phyloP scores from a whole-genome alignment of 176 grass and related monocot genomes.

The Paspalum notatum region DNA sequence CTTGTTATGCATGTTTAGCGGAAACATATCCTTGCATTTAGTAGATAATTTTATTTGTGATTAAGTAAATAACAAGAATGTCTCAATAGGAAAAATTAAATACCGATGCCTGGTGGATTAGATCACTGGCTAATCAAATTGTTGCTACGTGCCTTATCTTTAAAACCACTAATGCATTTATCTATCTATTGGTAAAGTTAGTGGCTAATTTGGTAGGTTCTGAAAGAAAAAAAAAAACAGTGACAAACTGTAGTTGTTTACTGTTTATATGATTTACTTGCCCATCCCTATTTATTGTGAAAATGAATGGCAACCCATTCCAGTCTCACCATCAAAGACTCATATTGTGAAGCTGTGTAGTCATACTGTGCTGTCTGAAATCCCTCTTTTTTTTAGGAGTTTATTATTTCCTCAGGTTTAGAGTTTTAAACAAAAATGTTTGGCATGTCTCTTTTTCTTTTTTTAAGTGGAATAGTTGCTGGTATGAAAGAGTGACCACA shows the following conservation, averaged over 20 bases:
- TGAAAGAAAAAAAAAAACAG: not conserved
- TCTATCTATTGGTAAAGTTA: not conserved
- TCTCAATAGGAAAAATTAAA: not conserved
- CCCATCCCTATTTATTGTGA: slow-evolving; percentile 35
- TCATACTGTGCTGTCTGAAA: slow-evolving; percentile 8
- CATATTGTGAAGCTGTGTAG: slow-evolving; percentile 34
- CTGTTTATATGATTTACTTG: slow-evolving; percentile 30
- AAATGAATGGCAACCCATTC: slow-evolving; percentile 3
- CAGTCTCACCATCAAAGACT: not conserved
- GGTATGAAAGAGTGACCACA: not conserved
- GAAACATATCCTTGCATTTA: not conserved
- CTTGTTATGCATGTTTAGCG: not conserved
- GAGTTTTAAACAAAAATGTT: not conserved
- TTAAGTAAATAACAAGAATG: not conserved
- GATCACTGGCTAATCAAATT: slow-evolving; percentile 1
- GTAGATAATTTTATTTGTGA: not conserved
- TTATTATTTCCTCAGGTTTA: not conserved
- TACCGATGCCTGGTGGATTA: not conserved
- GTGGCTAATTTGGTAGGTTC: not conserved
- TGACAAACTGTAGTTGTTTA: not conserved
- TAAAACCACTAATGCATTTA: slow-evolving; percentile 17
- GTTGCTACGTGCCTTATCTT: not conserved
- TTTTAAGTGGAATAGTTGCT: not conserved
- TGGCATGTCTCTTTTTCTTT: not conserved
- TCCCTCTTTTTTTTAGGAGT: not conserved